These are phyloP conservation scores for Malus hybrid DNA, from an alignment of 331 rosid genomes.

Conservation along the genomic window DNA sequence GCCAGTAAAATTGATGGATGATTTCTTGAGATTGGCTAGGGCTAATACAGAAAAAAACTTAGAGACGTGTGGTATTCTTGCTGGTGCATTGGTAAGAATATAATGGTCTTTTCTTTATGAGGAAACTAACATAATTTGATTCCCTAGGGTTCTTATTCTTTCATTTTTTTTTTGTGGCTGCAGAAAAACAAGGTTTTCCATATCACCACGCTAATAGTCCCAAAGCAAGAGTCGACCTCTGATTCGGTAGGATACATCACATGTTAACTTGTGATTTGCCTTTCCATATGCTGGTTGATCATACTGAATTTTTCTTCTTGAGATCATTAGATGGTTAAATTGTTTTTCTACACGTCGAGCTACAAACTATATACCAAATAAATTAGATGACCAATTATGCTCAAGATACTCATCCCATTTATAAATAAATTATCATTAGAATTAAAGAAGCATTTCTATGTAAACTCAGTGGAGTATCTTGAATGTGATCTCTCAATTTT, in stretches of 20 bases:
- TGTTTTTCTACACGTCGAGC: background rate
- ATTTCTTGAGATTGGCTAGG: constrained; percentile 80
- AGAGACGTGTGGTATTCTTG: constrained; percentile 96
- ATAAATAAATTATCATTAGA: background rate
- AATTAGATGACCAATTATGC: background rate
- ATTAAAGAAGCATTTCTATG: background rate
- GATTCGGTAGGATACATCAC: constrained; percentile 66
- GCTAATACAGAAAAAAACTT: constrained; percentile 74
- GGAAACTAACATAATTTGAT: constrained; percentile 8
- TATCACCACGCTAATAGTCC: constrained; percentile 83
- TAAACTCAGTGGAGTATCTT: background rate
- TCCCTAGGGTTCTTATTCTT: constrained; percentile 21
- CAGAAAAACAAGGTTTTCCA: constrained; percentile 95
- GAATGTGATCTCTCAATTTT: background rate
- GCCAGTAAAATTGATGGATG: constrained; percentile 93
- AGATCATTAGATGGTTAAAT: background rate
- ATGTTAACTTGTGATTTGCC: background rate
- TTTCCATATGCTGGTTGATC: background rate
- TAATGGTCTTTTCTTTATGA: background rate
- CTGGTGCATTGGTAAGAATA: constrained; percentile 83
- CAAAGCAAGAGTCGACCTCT: constrained; percentile 96
- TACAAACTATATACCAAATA: background rate
- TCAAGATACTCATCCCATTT: background rate
- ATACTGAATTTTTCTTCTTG: background rate
- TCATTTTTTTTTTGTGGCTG: constrained; percentile 29